phyloP scores from a whole-genome alignment of 179 eudicot genomes.

The Spinacia oleracea region DNA sequence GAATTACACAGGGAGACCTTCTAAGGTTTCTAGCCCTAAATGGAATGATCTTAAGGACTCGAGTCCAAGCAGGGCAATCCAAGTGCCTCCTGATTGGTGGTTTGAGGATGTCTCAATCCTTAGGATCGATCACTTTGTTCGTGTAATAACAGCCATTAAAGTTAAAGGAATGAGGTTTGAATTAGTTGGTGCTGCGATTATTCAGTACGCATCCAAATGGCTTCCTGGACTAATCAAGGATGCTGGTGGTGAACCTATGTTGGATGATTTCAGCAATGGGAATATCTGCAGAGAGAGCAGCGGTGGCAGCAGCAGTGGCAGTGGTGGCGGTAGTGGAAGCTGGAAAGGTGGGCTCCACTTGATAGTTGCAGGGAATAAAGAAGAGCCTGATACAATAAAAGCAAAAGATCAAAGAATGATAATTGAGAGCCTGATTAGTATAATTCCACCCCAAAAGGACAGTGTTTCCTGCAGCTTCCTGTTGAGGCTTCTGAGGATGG shows the following conservation, averaged over 20 bases:
- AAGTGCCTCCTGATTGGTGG: constrained; percentile 92
- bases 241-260: constrained; percentile 17
- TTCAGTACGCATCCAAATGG: constrained; percentile 77
- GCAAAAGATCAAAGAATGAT: constrained; percentile 80
- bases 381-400: constrained; percentile 43
- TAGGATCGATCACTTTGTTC: constrained; percentile 85
- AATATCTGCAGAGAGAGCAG: constrained; percentile 28
- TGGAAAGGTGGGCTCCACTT: constrained; percentile 81
- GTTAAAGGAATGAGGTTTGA: constrained; percentile 86
- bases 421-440: constrained; percentile 83
- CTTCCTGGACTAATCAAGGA: constrained; percentile 65
- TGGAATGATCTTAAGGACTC: constrained; percentile 65
- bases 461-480: constrained; percentile 86
- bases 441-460: constrained; percentile 81
- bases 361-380: constrained; percentile 52
- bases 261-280: constrained; percentile 33
- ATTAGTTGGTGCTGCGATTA: constrained; percentile 64
- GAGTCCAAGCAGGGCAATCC: constrained; percentile 55
- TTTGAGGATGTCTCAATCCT: constrained; percentile 84
- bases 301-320: constrained; percentile 28
- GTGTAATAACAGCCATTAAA: constrained; percentile 80
- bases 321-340: constrained; percentile 37
- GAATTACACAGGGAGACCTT: constrained; percentile 78
- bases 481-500: constrained; percentile 65
- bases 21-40: constrained; percentile 56